These are phyloP conservation scores for Mucuna pruriens DNA, from an alignment of 306 rosid genomes.

Conservation along the genomic window DNA sequence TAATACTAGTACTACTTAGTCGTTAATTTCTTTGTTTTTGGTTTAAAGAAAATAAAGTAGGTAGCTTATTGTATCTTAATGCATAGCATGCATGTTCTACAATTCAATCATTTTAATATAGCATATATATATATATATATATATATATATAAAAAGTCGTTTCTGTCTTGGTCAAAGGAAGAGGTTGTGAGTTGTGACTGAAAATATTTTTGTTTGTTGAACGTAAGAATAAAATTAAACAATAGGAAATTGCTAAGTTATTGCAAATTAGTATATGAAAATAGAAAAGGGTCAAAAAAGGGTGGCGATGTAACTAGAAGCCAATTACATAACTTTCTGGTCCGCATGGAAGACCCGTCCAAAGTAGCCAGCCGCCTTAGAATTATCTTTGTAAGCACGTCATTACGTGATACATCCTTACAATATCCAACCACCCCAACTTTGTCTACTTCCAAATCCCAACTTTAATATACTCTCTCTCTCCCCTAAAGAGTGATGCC, in stretches of 20 bases:
- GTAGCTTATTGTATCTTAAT: background rate
- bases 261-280: background rate
- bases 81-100: background rate
- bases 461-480: background rate
- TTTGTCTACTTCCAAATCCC: background rate
- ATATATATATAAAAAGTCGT: background rate
- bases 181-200: background rate
- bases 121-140: background rate
- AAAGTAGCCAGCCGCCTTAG: slow-evolving; percentile 36
- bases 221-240: background rate
- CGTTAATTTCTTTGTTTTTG: background rate
- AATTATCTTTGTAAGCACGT: slow-evolving; percentile 26
- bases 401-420: background rate
- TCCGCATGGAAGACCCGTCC: background rate
- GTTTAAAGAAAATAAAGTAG: background rate
- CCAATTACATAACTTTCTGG: background rate
- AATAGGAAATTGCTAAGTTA: slow-evolving; percentile 11
- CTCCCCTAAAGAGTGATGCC: background rate
- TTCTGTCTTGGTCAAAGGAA: slow-evolving; percentile 25
- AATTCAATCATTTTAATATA: background rate
- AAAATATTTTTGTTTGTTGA: background rate
- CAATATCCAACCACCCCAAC: slow-evolving; percentile 1
- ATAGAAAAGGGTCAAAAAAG: slow-evolving; percentile 49
- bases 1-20: background rate
- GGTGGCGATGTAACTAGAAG: slow-evolving; percentile 38